These are phyloP conservation scores for Calonectria hongkongensis DNA, from an alignment of 2,329 filamentous ascomycete genomes.

Conservation along the genomic window DNA sequence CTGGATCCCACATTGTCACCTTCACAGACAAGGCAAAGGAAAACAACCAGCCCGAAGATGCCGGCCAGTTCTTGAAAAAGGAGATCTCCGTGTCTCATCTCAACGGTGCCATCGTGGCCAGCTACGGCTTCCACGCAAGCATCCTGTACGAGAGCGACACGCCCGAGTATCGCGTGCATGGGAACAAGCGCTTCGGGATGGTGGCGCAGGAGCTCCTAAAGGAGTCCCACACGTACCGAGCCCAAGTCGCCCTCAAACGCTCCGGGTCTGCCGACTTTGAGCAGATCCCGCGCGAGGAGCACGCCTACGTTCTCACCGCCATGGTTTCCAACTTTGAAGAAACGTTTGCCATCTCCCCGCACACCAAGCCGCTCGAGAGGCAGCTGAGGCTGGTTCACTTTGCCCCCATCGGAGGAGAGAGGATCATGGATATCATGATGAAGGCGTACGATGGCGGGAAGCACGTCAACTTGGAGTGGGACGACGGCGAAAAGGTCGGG, in stretches of 20 bases:
- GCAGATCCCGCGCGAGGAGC: constrained; percentile 65
- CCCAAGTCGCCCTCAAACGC: constrained; percentile 62
- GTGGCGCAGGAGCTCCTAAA: constrained; percentile 85
- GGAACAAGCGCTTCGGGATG: constrained; percentile 87
- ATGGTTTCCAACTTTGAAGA: constrained; percentile 89
- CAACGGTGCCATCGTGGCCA: constrained; percentile 88
- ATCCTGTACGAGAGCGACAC: constrained; percentile 96
- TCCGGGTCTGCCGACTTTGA: constrained; percentile 44
- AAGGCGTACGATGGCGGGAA: constrained; percentile 74
- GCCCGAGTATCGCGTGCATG: constrained; percentile 84
- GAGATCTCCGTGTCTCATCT: constrained; percentile 64
- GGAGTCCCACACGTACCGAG: constrained; percentile 70
- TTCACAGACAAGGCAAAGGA: constrained; percentile 53
- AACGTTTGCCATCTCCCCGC: constrained; percentile 87
- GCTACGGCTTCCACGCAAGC: constrained; percentile 92
- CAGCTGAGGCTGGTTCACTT: constrained; percentile 85
- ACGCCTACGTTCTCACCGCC: constrained; percentile 86
- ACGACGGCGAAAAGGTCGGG: constrained; percentile 76
- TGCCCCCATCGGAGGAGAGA: constrained; percentile 77
- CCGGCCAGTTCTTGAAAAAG: constrained; percentile 52
- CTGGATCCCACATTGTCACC: constrained; percentile 71
- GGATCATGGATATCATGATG: constrained; percentile 86
- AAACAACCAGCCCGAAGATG: constrained; percentile 21
- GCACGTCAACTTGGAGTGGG: constrained; percentile 72
- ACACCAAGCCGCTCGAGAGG: constrained; percentile 81